A percentile compares a stretch with the other conserved stretches of the same genome.
phyloP scores from a whole-genome alignment of 1,284 basidiomycete species.

The Melampsora occidentalis region DNA sequence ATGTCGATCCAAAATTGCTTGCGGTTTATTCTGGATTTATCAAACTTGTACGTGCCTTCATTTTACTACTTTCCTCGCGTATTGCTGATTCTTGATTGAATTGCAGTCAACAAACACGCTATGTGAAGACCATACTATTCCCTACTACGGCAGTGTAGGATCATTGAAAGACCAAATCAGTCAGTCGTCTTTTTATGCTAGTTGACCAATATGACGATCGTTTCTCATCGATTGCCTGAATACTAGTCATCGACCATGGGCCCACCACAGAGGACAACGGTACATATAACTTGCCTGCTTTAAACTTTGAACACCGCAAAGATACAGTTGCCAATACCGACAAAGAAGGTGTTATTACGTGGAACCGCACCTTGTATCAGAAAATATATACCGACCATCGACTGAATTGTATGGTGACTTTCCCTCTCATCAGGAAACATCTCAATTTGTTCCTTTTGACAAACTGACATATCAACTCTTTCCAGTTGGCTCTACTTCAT shows the following conservation, averaged over 20 bases:
- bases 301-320: neutral
- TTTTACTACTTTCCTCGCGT: neutral
- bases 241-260: neutral
- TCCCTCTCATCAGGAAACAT: neutral
- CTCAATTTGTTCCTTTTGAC: neutral
- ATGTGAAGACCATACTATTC: slow-evolving; percentile 33
- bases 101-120: slow-evolving; percentile 11
- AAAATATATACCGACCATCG: neutral
- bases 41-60: slow-evolving; percentile 13
- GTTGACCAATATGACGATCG: too few relatives aligned
- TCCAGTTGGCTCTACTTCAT: neutral
- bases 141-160: slow-evolving; percentile 35
- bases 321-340: neutral
- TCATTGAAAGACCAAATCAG: slow-evolving; percentile 30
- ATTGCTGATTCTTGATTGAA: neutral
- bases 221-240: neutral
- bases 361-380: neutral
- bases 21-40: slow-evolving; percentile 41
- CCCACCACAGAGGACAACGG: neutral
- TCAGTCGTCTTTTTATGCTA: neutral
- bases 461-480: neutral
- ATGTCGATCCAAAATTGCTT: slow-evolving; percentile 16
- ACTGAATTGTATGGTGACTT: neutral
- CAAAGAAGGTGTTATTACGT: neutral
- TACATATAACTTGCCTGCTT: neutral